Base-by-base conservation (phyloP, 106 monocot species). In the Chionographis japonica region DNA sequence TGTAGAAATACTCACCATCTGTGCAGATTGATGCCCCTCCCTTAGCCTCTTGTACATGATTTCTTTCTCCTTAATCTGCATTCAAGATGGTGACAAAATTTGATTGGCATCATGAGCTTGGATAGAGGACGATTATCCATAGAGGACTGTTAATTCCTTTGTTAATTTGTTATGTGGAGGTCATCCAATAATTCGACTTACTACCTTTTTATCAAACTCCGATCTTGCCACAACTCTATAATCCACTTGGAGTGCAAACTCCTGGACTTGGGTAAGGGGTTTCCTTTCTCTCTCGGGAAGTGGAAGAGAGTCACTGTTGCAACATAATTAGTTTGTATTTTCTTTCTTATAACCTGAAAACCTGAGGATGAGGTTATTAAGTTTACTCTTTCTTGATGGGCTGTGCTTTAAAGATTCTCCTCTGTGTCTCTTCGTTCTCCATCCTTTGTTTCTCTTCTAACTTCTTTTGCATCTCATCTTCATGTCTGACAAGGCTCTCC, bases 401-500 rank as follows among this genome's bases (percentile, higher is more conserved):
- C 15, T 90, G 92, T 61, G 97, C 93, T 75, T 54, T 90, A 17
- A 87, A 92, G 2, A 74, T 40, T 66, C 97, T 90, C 58, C 60
- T 85, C 58, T 81, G 56, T 14, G 78, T 80, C 50, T 85, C 93
- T 71, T 93, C 93, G 68, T 80, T 85, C 66, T 93, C 85, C 78
- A 85, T 72, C 53, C 77, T 81, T 59, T 85, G 76, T 55, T 65
- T 76, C 66, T 87, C 88, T 52, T 87, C 87, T 68, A 72, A 64
- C 68, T 69, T 79, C 57, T 72, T 87, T 39, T 77, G 83, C 80
- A 87, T 61, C 53, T 85, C 90, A 50, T 85, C 83, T 64, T 93
- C 97, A 68, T 98, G 92, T 37, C 93, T 82, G 8, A 83, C 61
- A 4, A 93, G 56, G 58, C 97, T 90, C 68, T 98, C 92, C 50